Evolutionary conservation across 805 yeast genomes (phyloP), one percentile per base, ranked within the genome.

Genomic region (Yamadazyma nakazawae): DNA sequence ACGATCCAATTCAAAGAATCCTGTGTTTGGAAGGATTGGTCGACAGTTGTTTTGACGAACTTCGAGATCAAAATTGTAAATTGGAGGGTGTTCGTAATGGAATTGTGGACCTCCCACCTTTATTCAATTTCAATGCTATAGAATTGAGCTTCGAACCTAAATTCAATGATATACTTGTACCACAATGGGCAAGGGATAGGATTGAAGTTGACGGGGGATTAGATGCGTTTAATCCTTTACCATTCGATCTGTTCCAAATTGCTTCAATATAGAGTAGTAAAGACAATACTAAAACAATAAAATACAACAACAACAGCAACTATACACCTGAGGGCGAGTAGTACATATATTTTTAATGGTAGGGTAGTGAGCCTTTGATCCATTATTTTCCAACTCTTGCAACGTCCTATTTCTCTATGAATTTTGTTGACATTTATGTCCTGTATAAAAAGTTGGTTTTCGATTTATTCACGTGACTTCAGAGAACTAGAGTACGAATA

Each of bases 1-100:
- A 86, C 62, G 82, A 85, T 50, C 95, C 95, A 5, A 55, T 67
- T 18, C 78, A 78, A 53, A 74, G 95, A 66, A 70, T 82, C 38
- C 72, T 79, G 49, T 84, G 91, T 32, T 61, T 75, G 13, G 73
- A 76, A 36, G 79, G 81, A 0, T 61, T 82, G 58, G 62, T 71
- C 30, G 74, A 78, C 56, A 71, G 65, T 9, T 81, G 79, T 66
- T 82, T 83, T 60, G 76, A 80, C 54, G 81, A 77, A 51, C 72
- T 80, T 53, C 69, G 76, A 56, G 60, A 57, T 21, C 62, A 60
- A 39, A 46, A 48, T 31, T 66, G 72, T 10, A 64, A 64, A 55
- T 60, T 71, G 51, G 74, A 76, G 42, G 68, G 68, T 58, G 68
- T 70, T 59, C 61, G 76, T 51, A 68, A 70, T 58, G 57, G 66